Evolutionary conservation across 208 protist species (phyloP).

Genomic region (Trypanosomatidae sp.): DNA sequence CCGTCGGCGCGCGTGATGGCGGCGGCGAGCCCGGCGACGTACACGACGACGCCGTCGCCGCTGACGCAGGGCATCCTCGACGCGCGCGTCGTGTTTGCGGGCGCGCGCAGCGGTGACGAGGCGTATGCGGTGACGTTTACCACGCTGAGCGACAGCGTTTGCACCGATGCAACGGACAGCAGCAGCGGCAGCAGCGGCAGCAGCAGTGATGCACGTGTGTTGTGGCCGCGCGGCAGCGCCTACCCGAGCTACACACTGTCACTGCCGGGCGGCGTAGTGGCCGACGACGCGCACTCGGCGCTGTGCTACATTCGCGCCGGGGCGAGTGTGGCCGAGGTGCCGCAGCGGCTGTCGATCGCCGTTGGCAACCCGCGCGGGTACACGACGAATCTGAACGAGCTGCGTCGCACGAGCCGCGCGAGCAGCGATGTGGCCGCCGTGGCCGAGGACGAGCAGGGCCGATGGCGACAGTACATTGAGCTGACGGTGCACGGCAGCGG

Average conservation of each 20-base stretch:
- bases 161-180: conserved; percentile 25
- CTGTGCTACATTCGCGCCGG: conserved; percentile 59
- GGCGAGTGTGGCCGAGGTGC: conserved; percentile 76
- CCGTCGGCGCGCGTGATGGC: conserved; percentile 1
- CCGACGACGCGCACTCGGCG: conserved; percentile 19
- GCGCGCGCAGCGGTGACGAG: conserved; percentile 26
- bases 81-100: conserved; percentile 38
- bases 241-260: conserved; percentile 46
- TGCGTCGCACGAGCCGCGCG: too few relatives aligned
- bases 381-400: conserved; percentile 17
- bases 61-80: conserved; percentile 43
- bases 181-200: neutral
- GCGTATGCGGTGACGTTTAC: conserved; percentile 64
- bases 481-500: conserved; percentile 14
- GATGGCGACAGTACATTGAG: too few relatives aligned
- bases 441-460: too few relatives aligned
- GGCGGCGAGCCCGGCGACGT: conserved; percentile 36
- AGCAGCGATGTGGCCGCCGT: too few relatives aligned
- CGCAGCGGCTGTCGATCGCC: conserved; percentile 40
- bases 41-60: conserved; percentile 24
- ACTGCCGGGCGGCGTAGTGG: conserved; percentile 18
- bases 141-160: conserved; percentile 50
- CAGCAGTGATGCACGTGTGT: neutral
- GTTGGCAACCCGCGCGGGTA: conserved; percentile 58
- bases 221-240: conserved; percentile 8